Evolutionary conservation across 2,329 filamentous ascomycete genomes (phyloP), one percentile per base, ranked within the genome.

Genomic region (Penicillium decumbens): DNA sequence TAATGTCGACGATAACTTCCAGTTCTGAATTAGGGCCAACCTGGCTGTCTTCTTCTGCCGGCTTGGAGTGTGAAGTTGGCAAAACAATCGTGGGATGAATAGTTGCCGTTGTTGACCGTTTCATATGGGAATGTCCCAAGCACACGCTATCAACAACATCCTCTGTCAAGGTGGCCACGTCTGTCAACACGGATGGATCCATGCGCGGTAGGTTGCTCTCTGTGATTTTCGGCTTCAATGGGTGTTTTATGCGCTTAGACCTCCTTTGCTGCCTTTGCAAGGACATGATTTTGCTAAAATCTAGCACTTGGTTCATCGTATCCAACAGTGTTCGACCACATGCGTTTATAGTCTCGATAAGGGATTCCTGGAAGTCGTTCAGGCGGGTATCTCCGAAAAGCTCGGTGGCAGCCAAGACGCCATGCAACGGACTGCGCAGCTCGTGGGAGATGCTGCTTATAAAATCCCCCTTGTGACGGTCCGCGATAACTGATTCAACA

Each of bases 371-470:
- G 43, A 70, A 70, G 1, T 65, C 57, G 40, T 67, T 67, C 24
- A 63, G 63, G 9, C 62, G 61, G 10, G 73, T 75, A 6, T 75
- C 73, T 7, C 68, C 65, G 3, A 80, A 60, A 10, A 78, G 72
- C 46, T 80, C 76, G 1, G 72, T 65, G 2, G 72, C 75, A 1
- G 72, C 76, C 12, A 73, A 57, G 20, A 72, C 68, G 23, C 72
- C 75, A 50, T 73, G 77, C 44, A 72, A 62, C 38, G 68, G 77
- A 35, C 58, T 71, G n/a, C 75, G 64, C 6, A 80, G 58, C 55
- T 80, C 77, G 47, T 80, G 77, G 25, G 71, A 75, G 24, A 80
- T 77, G 2, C 71, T 75, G 1, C 74, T 73, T 27, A 80, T 73
- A 43, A 80, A 79, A 10, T 77, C 75, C 1, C 70, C 70, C 51